Percentiles rank a stretch among this genome's conserved stretches.
These are phyloP conservation scores for Colletotrichum sp. DNA, from an alignment of 2,329 filamentous ascomycete genomes.

Conservation along the genomic window DNA sequence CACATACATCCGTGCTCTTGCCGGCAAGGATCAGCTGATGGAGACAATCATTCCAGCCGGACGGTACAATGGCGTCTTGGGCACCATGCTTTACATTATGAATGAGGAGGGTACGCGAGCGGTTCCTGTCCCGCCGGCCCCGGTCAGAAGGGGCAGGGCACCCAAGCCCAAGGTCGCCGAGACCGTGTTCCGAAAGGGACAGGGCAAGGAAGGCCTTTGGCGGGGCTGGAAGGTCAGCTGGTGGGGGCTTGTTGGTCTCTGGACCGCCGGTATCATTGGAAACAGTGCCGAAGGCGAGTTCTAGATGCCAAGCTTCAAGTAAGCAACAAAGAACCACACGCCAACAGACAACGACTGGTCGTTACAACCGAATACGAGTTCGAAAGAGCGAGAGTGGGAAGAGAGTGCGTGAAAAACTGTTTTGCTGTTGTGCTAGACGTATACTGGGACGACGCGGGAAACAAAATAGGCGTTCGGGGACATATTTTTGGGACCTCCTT, in stretches of 20 bases:
- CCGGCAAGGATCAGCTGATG: constrained; percentile 45
- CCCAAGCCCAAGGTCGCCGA: constrained; percentile 40
- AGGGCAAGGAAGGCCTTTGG: constrained; percentile 73
- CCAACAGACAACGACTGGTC: neutral
- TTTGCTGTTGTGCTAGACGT: constrained; percentile 14
- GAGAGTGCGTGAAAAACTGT: neutral
- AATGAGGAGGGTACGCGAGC: constrained; percentile 77
- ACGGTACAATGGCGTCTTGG: constrained; percentile 83
- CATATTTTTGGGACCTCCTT: neutral
- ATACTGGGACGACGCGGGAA: constrained; percentile 2
- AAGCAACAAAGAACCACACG: neutral
- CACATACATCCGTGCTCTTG: constrained; percentile 54
- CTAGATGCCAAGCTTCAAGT: constrained; percentile 29
- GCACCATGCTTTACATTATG: constrained; percentile 88
- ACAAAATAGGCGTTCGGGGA: neutral
- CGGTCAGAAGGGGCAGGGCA: constrained; percentile 35
- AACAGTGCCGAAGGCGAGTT: constrained; percentile 67
- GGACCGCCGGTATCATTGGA: constrained; percentile 71
- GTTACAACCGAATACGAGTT: neutral
- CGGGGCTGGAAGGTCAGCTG: constrained; percentile 80
- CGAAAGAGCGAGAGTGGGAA: neutral
- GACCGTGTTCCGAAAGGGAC: constrained; percentile 61
- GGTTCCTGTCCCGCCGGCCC: constrained; percentile 36
- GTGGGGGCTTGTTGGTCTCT: constrained; percentile 78
- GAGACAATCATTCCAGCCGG: constrained; percentile 83